Conservation (phyloP, 106 monocot species). For the Cymbidium sinense region DNA sequence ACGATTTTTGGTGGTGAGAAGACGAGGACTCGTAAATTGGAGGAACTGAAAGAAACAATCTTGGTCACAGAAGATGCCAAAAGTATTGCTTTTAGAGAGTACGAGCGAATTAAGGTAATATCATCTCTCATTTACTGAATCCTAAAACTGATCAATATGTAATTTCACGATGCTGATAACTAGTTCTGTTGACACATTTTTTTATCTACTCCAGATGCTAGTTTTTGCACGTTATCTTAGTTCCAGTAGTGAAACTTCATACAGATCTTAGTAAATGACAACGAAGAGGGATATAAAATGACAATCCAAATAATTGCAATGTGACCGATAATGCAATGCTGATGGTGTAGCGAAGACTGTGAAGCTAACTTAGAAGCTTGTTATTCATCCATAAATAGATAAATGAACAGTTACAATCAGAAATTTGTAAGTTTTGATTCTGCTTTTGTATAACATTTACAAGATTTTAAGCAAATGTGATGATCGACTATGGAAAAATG, state of each 20-base stretch:
- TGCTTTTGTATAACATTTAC: too few relatives aligned
- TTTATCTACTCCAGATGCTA: neutral
- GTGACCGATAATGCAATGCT: neutral
- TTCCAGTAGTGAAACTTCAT: neutral
- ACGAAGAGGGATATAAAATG: neutral
- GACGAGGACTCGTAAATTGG: slow-evolving; percentile 49
- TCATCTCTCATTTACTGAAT: neutral
- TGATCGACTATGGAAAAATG: neutral
- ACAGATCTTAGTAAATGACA: neutral
- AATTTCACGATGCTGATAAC: neutral
- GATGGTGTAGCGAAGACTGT: too few relatives aligned
- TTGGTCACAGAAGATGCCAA: slow-evolving; percentile 79
- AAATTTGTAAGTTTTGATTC: too few relatives aligned
- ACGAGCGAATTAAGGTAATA: slow-evolving; percentile 85
- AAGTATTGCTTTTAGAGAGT: slow-evolving; percentile 58
- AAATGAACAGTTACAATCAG: too few relatives aligned
- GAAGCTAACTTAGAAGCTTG: too few relatives aligned
- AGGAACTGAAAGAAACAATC: slow-evolving; percentile 76
- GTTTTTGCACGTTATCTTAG: neutral
- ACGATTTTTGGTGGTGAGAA: slow-evolving; percentile 65
- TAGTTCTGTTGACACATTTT: neutral
- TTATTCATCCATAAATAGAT: too few relatives aligned
- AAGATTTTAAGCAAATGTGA: neutral
- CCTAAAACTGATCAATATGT: neutral
- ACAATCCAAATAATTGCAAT: neutral